A percentile compares a stretch with the other conserved stretches of the same genome.
These are phyloP conservation scores for Irpex sp. DNA, from an alignment of 1,284 basidiomycete genomes.

Conservation along the genomic window DNA sequence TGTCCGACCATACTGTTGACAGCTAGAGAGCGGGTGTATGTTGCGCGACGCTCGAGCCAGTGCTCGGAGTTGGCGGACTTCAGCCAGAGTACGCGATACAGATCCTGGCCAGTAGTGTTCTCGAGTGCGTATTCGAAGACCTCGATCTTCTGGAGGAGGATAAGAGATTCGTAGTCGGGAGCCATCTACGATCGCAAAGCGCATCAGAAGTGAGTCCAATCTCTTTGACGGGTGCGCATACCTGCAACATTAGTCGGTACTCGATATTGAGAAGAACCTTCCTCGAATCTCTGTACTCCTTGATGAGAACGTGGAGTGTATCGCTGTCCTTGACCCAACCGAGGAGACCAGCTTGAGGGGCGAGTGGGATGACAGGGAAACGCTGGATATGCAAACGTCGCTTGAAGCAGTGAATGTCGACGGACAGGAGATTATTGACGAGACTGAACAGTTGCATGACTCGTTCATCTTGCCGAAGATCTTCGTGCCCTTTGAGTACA, in stretches of 20 bases:
- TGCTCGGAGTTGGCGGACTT: conserved; percentile 95
- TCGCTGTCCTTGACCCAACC: conserved; percentile 98
- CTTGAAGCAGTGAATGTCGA: conserved; percentile 96
- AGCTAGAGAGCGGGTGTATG: conserved; percentile 93
- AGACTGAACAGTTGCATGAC: conserved; percentile 99
- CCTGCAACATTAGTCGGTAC: conserved; percentile 96
- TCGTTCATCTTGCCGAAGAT: conserved; percentile 97
- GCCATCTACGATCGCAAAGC: conserved; percentile 73
- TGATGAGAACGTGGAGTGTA: conserved; percentile 96
- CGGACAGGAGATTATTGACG: conserved; percentile 91
- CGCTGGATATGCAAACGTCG: conserved; percentile 93
- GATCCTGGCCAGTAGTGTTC: conserved; percentile 97
- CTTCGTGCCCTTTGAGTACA: conserved; percentile 97
- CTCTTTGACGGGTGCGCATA: conserved; percentile 28
- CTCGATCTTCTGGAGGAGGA: conserved; percentile 96
- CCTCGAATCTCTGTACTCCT: conserved; percentile 90
- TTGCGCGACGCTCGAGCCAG: conserved; percentile 96
- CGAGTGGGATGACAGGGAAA: conserved; percentile 92
- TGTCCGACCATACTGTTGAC: conserved; percentile 98
- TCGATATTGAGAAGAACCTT: conserved; percentile 99
- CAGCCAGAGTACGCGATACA: conserved; percentile 98
- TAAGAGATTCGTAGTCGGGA: conserved; percentile 95
- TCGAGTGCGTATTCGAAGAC: conserved; percentile 99
- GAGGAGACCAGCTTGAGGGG: conserved; percentile 92
- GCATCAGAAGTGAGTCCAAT: not conserved